Conservation (phyloP, 257 asterid genomes). For the Osmanthus fragrans region DNA sequence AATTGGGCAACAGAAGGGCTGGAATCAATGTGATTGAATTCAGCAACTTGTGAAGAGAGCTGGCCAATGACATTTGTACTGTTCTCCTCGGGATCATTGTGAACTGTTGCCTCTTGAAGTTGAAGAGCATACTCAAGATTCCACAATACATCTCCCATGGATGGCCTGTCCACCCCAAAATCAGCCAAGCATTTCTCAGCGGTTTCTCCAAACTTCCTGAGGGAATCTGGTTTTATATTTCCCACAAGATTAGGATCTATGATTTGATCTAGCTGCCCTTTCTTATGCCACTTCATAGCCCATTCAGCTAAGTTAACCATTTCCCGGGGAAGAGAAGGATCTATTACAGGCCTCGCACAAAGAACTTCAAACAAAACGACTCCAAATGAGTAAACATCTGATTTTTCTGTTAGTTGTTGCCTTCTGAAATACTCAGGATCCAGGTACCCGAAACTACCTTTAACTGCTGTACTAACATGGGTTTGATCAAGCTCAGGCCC, state of each 20-base stretch:
- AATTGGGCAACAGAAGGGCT: conserved; percentile 35
- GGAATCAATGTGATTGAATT: conserved; percentile 33
- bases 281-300: conserved; percentile 78
- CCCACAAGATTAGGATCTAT: conserved; percentile 59
- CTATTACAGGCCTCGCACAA: conserved; percentile 83
- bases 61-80: conserved; percentile 62
- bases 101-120: conserved; percentile 64
- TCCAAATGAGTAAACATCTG: conserved; percentile 79
- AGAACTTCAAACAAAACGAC: conserved; percentile 72
- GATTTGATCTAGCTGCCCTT: conserved; percentile 67
- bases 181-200: conserved; percentile 86
- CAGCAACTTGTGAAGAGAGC: conserved; percentile 54
- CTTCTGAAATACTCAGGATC: conserved; percentile 86
- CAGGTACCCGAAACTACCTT: conserved; percentile 80
- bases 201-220: conserved; percentile 76
- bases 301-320: conserved; percentile 86
- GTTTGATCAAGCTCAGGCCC: conserved; percentile 90
- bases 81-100: conserved; percentile 67
- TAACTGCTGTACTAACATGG: conserved; percentile 84
- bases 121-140: conserved; percentile 80
- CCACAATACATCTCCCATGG: conserved; percentile 87
- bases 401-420: conserved; percentile 78
- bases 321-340: conserved; percentile 77
- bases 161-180: conserved; percentile 70
- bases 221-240: conserved; percentile 63